Conservation (phyloP, 116 monocot species). For the Posidonia oceanica region DNA sequence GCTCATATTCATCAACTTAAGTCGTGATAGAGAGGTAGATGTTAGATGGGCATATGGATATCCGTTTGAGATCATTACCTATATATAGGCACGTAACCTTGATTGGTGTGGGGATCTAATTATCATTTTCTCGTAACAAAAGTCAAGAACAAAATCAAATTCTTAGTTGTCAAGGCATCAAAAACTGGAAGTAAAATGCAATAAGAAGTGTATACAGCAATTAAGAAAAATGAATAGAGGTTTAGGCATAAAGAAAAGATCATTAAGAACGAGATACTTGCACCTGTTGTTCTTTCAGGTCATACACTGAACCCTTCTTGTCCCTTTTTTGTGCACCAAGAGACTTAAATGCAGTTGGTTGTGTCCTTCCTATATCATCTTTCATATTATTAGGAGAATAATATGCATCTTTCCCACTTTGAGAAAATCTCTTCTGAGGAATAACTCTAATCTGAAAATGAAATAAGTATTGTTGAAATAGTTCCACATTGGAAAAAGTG, state of each 20-base stretch:
- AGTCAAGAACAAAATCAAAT: no score
- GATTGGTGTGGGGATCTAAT: no score
- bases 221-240: neutral
- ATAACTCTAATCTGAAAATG: conserved; percentile 15
- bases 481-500: no score
- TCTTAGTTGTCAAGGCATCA: no score
- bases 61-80: no score
- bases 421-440: conserved; percentile 22
- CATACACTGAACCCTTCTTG: conserved; percentile 20
- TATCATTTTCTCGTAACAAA: no score
- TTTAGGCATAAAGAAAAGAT: neutral
- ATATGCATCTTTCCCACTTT: conserved; percentile 32
- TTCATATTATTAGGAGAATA: conserved; percentile 4
- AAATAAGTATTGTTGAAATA: no score
- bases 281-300: conserved; percentile 44
- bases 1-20: no score
- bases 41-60: no score
- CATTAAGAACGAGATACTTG: conserved; percentile 1
- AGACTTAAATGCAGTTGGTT: conserved; percentile 26
- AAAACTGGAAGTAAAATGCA: no score
- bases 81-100: no score
- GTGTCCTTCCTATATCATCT: conserved; percentile 11
- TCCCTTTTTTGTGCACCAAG: conserved; percentile 35
- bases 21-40: no score
- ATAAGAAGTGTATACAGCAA: neutral